These are phyloP conservation scores for Populus davidiana DNA, from an alignment of 345 rosid genomes.

Conservation along the genomic window DNA sequence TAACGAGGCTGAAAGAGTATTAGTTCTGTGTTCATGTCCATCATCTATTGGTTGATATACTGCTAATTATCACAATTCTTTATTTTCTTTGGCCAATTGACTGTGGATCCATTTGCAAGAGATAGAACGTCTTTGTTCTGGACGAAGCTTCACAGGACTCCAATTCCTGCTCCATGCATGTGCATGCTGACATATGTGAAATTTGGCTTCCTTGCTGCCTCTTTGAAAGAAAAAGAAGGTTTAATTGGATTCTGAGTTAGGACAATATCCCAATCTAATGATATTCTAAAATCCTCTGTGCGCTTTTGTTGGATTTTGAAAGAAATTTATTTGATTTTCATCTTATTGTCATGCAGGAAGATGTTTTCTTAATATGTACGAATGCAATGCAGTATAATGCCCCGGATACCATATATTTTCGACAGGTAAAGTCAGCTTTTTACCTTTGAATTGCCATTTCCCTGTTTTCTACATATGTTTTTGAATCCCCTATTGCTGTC, in stretches of 20 bases:
- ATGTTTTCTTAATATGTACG: conserved; percentile 25
- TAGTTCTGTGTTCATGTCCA: neutral
- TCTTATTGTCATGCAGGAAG: conserved; percentile 25
- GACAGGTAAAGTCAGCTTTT: conserved; percentile 19
- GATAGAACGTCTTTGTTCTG: neutral
- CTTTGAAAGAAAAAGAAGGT: neutral
- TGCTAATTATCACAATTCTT: neutral
- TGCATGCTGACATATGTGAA: neutral
- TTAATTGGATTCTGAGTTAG: neutral
- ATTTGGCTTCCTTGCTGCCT: neutral
- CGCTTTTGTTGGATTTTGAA: neutral
- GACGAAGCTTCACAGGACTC: neutral
- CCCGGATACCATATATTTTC: conserved; percentile 30
- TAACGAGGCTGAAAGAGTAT: neutral
- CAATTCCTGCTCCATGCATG: neutral
- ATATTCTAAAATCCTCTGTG: neutral
- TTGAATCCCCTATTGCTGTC: neutral
- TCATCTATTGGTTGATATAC: neutral
- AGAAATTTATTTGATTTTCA: conserved; percentile 4
- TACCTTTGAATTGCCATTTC: neutral
- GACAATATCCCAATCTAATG: neutral
- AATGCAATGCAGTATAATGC: conserved; percentile 38
- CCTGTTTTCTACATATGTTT: neutral
- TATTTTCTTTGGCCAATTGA: neutral
- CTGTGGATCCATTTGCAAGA: neutral